These are phyloP conservation scores for Camelina sativa DNA, from an alignment of 345 rosid genomes.

Conservation along the genomic window DNA sequence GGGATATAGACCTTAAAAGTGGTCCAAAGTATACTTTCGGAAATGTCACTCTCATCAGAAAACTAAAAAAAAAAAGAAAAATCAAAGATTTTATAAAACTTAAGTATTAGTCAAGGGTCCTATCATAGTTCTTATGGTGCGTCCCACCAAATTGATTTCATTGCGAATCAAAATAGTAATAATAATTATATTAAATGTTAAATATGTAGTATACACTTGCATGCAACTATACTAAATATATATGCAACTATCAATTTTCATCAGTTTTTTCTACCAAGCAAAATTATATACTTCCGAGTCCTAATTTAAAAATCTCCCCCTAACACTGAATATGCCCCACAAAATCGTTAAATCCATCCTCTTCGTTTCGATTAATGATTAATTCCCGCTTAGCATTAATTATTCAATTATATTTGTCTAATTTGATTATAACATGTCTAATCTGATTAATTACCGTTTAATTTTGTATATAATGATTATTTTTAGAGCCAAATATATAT, in stretches of 20 bases:
- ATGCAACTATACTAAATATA: neutral
- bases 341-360: too few species aligned
- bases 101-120: conserved; percentile 47
- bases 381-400: too few species aligned
- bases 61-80: neutral
- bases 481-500: too few species aligned
- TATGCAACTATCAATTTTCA: conserved; percentile 26
- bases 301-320: too few species aligned
- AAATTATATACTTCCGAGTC: too few species aligned
- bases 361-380: too few species aligned
- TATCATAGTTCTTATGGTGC: conserved; percentile 37
- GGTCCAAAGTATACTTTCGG: conserved; percentile 48
- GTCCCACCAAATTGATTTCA: conserved; percentile 47
- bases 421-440: too few species aligned
- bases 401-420: too few species aligned
- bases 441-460: too few species aligned
- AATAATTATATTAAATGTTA: neutral
- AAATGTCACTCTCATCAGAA: conserved; percentile 45
- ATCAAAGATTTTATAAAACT: conserved; percentile 24
- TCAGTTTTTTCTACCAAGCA: neutral
- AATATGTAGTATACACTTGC: conserved; percentile 31
- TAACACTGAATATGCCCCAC: too few species aligned
- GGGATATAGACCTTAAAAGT: conserved; percentile 47
- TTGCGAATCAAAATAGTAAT: conserved; percentile 6
- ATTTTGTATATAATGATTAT: too few species aligned